Percentiles rank a stretch among this genome's conserved stretches.
phyloP scores from a whole-genome alignment of 2,329 filamentous ascomycete genomes.

The Lasiodiplodia sp. region DNA sequence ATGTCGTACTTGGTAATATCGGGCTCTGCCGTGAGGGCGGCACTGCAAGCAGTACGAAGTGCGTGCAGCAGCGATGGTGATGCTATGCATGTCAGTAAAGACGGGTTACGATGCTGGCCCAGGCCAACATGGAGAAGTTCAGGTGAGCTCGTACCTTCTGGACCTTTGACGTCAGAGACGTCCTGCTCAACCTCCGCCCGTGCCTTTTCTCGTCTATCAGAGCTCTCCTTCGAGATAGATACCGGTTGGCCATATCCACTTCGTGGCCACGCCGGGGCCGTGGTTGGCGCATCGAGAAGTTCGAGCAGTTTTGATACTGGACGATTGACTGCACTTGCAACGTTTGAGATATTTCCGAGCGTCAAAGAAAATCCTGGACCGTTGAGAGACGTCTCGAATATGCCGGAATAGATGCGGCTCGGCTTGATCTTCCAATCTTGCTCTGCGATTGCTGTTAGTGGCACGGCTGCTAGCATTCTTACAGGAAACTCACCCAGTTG shows the following conservation, averaged over 20 bases:
- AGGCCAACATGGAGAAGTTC: constrained; percentile 13
- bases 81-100: constrained; percentile 34
- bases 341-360: constrained; percentile 59
- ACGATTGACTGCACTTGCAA: constrained; percentile 51
- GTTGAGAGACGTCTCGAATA: constrained; percentile 76
- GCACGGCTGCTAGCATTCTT: neutral
- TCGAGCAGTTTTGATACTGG: constrained; percentile 52
- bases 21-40: constrained; percentile 65
- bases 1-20: constrained; percentile 75
- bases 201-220: constrained; percentile 40
- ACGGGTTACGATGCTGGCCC: neutral
- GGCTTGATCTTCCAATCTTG: constrained; percentile 66
- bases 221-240: constrained; percentile 38
- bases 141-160: constrained; percentile 10
- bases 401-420: constrained; percentile 67
- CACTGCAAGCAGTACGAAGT: constrained; percentile 51
- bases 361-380: constrained; percentile 71
- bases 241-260: constrained; percentile 50
- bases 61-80: constrained; percentile 45
- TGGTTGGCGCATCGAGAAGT: constrained; percentile 59
- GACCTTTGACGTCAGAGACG: constrained; percentile 31
- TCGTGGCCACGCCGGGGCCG: constrained; percentile 60
- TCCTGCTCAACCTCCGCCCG: constrained; percentile 34
- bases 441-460: constrained; percentile 35
- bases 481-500: constrained; percentile 41